These are phyloP conservation scores for Coemansia sp. DNA, from an alignment of 371 early-diverging fungal species.

Conservation along the genomic window DNA sequence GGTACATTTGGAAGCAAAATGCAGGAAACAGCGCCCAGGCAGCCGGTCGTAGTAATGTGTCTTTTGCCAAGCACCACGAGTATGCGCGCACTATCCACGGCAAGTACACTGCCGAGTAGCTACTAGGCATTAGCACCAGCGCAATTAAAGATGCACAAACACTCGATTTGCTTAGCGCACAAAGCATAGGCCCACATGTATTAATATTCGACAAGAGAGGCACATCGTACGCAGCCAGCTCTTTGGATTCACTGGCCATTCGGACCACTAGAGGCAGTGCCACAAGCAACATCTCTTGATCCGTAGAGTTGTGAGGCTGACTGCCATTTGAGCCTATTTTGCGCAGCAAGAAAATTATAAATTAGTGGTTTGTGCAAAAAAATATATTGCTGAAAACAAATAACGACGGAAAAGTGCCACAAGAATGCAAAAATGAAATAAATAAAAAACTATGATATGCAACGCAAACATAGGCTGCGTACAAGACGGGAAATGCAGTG, in stretches of 20 bases:
- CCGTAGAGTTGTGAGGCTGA: background rate
- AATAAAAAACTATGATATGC: too few relatives aligned
- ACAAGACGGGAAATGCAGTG: background rate
- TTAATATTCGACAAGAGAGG: background rate
- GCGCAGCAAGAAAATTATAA: background rate
- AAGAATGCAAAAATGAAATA: background rate
- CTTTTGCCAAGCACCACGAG: slow-evolving; percentile 20
- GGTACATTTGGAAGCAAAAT: slow-evolving; percentile 13
- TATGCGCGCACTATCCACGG: slow-evolving; percentile 24
- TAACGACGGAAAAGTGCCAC: background rate
- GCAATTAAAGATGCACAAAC: slow-evolving; percentile 27
- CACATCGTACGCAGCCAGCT: background rate
- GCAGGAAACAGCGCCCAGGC: slow-evolving; percentile 42
- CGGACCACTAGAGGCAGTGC: slow-evolving; percentile 14
- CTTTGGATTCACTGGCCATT: background rate
- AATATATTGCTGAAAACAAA: background rate
- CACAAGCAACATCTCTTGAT: slow-evolving; percentile 6
- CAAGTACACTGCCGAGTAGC: slow-evolving; percentile 11
- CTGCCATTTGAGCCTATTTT: background rate
- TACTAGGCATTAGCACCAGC: background rate
- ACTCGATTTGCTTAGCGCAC: background rate
- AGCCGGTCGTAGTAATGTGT: slow-evolving; percentile 6
- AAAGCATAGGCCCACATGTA: background rate
- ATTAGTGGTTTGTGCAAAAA: background rate
- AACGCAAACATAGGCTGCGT: background rate